Conservation (phyloP, 768 basidiomycete genomes). For the Pleurotus pulmonarius region DNA sequence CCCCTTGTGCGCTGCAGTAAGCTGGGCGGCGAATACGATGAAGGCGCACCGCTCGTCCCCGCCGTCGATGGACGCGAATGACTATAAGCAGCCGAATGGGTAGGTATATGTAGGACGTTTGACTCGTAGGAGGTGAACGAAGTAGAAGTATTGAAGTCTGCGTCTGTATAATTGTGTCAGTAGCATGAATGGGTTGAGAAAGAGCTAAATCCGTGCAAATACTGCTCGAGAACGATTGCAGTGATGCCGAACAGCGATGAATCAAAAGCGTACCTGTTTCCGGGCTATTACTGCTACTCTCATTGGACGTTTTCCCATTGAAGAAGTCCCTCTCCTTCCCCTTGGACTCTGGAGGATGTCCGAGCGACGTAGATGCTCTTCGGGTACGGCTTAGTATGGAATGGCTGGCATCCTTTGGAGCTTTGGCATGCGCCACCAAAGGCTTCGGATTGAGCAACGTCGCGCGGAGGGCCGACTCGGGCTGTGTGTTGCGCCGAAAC, state of each 20-base stretch:
- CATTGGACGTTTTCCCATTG: slow-evolving; percentile 4
- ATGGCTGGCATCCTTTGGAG: neutral
- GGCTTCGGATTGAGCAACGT: slow-evolving; percentile 6
- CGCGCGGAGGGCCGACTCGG: slow-evolving; percentile 4
- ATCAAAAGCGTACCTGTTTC: neutral
- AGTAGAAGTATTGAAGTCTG: slow-evolving; percentile 18
- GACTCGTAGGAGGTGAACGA: slow-evolving; percentile 13
- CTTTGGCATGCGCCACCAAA: neutral
- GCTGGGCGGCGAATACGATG: slow-evolving; percentile 13
- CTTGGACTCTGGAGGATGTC: neutral
- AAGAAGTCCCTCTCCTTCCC: neutral
- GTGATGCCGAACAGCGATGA: neutral
- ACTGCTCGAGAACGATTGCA: neutral
- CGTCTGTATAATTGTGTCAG: slow-evolving; percentile 3
- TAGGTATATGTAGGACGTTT: slow-evolving; percentile 6
- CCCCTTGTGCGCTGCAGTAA: slow-evolving; percentile 33
- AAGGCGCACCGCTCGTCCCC: slow-evolving; percentile 13
- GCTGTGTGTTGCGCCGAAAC: slow-evolving; percentile 1
- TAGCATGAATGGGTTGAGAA: neutral
- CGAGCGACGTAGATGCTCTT: slow-evolving; percentile 2
- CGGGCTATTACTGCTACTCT: slow-evolving; percentile 3
- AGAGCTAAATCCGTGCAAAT: neutral
- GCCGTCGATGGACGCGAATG: slow-evolving; percentile 16
- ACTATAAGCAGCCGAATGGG: neutral
- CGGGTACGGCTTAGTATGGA: neutral